Percentiles rank a stretch among this genome's conserved stretches.
phyloP scores from a whole-genome alignment of 1,139 yeast genomes.

The Scheffersomyces lignicola region DNA sequence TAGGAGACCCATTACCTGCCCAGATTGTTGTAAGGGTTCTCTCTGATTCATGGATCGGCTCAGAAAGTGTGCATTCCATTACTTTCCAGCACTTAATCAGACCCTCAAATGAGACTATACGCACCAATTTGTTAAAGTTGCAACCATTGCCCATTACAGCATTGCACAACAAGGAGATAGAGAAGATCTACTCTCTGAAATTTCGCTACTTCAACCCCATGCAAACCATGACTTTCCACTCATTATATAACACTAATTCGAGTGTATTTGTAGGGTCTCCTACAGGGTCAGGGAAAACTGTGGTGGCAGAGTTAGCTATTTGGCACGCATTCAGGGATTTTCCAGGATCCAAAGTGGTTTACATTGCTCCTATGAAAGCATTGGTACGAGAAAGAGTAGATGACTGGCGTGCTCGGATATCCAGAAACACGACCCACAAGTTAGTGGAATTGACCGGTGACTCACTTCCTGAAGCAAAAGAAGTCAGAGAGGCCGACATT shows the following conservation, averaged over 20 bases:
- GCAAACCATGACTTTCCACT: constrained; percentile 97
- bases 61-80: constrained; percentile 73
- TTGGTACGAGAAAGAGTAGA: constrained; percentile 94
- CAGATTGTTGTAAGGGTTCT: constrained; percentile 78
- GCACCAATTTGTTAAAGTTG: constrained; percentile 74
- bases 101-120: constrained; percentile 83
- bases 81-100: constrained; percentile 89
- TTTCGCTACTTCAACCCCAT: constrained; percentile 94
- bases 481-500: constrained; percentile 86
- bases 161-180: constrained; percentile 66
- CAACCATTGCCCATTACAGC: constrained; percentile 89
- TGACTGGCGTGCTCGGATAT: constrained; percentile 82
- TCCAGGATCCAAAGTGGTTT: constrained; percentile 84
- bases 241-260: constrained; percentile 74
- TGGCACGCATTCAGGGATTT: constrained; percentile 89
- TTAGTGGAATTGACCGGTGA: constrained; percentile 97
- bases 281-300: constrained; percentile 97
- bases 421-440: constrained; percentile 59
- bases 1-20: constrained; percentile 84
- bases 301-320: constrained; percentile 94
- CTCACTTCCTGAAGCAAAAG: constrained; percentile 84
- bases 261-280: constrained; percentile 96
- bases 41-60: constrained; percentile 89
- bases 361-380: constrained; percentile 99
- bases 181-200: constrained; percentile 60